A percentile compares a stretch with the other conserved stretches of the same genome.
phyloP scores from a whole-genome alignment of 768 basidiomycete genomes.

The Russula foetens region DNA sequence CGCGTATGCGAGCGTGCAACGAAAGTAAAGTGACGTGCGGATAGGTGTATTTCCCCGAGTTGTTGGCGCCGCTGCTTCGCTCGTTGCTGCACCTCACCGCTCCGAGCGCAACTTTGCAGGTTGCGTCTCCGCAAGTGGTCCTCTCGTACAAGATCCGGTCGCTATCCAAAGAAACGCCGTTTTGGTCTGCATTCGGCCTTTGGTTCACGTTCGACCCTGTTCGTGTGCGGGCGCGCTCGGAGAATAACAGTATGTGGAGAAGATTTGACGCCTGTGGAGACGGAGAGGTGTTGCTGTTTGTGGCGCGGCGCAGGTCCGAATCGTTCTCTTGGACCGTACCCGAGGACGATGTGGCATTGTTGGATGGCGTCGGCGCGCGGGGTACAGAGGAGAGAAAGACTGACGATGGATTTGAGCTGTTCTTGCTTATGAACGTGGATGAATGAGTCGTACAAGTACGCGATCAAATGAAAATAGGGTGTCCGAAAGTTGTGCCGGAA shows the following conservation, averaged over 20 bases:
- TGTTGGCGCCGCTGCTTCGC: slow-evolving; percentile 68
- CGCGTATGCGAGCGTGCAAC: neutral
- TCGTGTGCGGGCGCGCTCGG: slow-evolving; percentile 24
- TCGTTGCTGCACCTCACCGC: slow-evolving; percentile 65
- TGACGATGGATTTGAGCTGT: slow-evolving; percentile 66
- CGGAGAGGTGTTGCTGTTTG: slow-evolving; percentile 46
- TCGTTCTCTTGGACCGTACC: slow-evolving; percentile 55
- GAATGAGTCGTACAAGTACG: neutral
- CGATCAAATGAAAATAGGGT: no score
- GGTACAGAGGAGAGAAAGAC: slow-evolving; percentile 37
- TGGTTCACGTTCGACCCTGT: slow-evolving; percentile 66
- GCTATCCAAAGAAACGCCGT: slow-evolving; percentile 59
- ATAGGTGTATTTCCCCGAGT: slow-evolving; percentile 81
- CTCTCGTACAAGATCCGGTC: slow-evolving; percentile 77
- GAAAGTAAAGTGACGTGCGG: neutral
- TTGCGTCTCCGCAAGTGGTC: slow-evolving; percentile 32
- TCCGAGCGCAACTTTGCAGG: neutral
- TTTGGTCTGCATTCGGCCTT: slow-evolving; percentile 74
- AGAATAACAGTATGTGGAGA: slow-evolving; percentile 21
- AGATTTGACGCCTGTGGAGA: slow-evolving; percentile 18
- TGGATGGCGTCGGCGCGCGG: slow-evolving; percentile 48
- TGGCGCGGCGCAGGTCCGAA: slow-evolving; percentile 47
- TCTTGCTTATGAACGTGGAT: slow-evolving; percentile 40
- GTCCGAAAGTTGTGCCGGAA: neutral
- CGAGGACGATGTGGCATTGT: slow-evolving; percentile 41